Evolutionary conservation across 768 basidiomycete species (phyloP).

Genomic region (Podaxis mareebaensis): DNA sequence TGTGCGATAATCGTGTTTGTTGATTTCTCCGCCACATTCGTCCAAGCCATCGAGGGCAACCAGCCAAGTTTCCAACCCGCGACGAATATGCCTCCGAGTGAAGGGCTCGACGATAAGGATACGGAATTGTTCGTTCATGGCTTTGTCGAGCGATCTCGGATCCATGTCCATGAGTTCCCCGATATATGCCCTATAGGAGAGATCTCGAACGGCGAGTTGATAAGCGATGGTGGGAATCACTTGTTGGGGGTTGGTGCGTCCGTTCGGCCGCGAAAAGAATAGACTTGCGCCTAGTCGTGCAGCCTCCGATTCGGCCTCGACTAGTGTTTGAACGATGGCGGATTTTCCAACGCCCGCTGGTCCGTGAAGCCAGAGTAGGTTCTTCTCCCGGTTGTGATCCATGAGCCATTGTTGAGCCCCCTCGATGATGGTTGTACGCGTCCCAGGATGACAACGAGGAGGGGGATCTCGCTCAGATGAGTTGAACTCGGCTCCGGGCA

Average conservation of each 20-base stretch:
- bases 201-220: background rate
- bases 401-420: slow-evolving; percentile 15
- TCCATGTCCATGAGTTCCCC: background rate
- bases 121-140: slow-evolving; percentile 16
- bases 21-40: slow-evolving; percentile 21
- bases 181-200: background rate
- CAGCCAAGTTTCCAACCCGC: background rate
- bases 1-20: no score
- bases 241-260: background rate
- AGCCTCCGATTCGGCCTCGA: slow-evolving; percentile 17
- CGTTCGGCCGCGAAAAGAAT: slow-evolving; percentile 21
- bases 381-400: background rate
- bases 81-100: background rate
- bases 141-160: slow-evolving; percentile 15
- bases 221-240: slow-evolving; percentile 2
- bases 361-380: slow-evolving; percentile 24
- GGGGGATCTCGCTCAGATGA: slow-evolving; percentile 18
- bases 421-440: slow-evolving; percentile 17
- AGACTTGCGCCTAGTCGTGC: slow-evolving; percentile 21
- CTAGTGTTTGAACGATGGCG: slow-evolving; percentile 30
- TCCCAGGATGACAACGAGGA: slow-evolving; percentile 23
- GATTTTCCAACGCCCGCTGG: slow-evolving; percentile 30
- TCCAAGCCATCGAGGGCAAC: slow-evolving; percentile 28
- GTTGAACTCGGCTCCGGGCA: slow-evolving; percentile 19
- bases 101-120: slow-evolving; percentile 19